Base-by-base conservation (phyloP, 192 early-diverging fungal genomes). In the Paraglomus occultum region DNA sequence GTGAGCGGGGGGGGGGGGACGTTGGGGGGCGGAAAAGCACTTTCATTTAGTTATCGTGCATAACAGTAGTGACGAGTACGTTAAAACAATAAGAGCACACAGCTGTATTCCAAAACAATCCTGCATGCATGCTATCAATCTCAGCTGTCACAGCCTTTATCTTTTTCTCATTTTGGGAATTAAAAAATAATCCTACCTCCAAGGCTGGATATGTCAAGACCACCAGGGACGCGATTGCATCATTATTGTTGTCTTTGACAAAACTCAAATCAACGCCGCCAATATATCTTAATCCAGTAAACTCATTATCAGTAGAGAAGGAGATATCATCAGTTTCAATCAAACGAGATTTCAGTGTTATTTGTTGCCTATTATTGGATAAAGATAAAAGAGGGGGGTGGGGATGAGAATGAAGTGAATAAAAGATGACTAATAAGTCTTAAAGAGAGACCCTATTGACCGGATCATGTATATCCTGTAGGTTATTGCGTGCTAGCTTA, bases 251-350 rank as follows among this genome's bases (percentile, higher is more conserved):
- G 61, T 83, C 72, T 48, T 81, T 73, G 49, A 79, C 79, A 70
- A 90, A 93, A 73, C 90, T 91, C 42, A 92, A 74, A 60, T 92
- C 91, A 5, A 92, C 87, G 40, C 91, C 91, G n/a, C 84, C 91
- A 48, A 92, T 77, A 51, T 83, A 83, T n/a, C 65, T 49, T 42
- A 92, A 52, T 14, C 73, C 75, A 6, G 15, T 4, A 12, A 68
- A 68, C 15, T 55, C 50, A 15, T 55, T 12, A 52, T 6, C 38
- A n/a, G 50, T 67, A 42, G 20, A 20, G 55, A 68, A 68, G 6
- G 14, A 38, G 17, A 68, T 55, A 45, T 54, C 52, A 40, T 68
- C 66, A 14, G 22, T 22, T 23, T 68, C 66, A 45, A 68, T 68
- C 18, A 68, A 57, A n/a, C 39, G 44, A 14, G n/a, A 53, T 54